phyloP scores from a whole-genome alignment of 805 yeast species.

The Scheffersomyces lignosus region DNA sequence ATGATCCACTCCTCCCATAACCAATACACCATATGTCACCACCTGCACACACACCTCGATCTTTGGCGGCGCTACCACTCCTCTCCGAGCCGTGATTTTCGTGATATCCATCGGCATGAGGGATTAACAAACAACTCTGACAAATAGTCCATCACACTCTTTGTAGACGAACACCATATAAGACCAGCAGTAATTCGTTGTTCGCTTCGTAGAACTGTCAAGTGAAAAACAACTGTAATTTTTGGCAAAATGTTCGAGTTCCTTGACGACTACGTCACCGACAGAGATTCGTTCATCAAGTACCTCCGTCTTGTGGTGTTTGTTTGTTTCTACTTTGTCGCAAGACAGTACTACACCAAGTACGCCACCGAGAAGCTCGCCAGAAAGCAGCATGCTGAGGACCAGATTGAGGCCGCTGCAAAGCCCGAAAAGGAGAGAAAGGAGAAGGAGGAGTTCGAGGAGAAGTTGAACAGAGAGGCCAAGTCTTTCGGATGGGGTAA shows the following conservation, averaged over 20 bases:
- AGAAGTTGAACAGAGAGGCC: conserved; percentile 37
- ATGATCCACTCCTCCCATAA: too few species aligned
- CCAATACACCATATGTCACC: too few species aligned
- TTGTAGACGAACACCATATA: too few species aligned
- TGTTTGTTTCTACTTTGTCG: conserved; percentile 62
- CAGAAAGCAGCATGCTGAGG: conserved; percentile 46
- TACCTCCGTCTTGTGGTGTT: conserved; percentile 49
- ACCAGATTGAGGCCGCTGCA: conserved; percentile 41
- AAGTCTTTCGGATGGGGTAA: conserved; percentile 78
- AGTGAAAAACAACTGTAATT: too few species aligned
- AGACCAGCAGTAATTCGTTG: too few species aligned
- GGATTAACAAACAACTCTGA: too few species aligned
- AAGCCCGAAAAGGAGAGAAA: conserved; percentile 35
- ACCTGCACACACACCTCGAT: too few species aligned
- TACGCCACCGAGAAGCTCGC: conserved; percentile 59
- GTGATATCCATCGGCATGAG: too few species aligned
- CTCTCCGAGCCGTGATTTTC: too few species aligned
- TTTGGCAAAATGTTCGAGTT: conserved; percentile 24
- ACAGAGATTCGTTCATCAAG: conserved; percentile 43
- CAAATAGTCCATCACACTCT: too few species aligned
- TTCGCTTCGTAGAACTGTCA: too few species aligned
- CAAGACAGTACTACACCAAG: conserved; percentile 56
- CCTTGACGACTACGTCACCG: conserved; percentile 36
- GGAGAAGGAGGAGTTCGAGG: conserved; percentile 33
- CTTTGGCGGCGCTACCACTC: too few species aligned